Evolutionary conservation across 441 rosid species (phyloP).

Genomic region (Pelargonium citronellum): DNA sequence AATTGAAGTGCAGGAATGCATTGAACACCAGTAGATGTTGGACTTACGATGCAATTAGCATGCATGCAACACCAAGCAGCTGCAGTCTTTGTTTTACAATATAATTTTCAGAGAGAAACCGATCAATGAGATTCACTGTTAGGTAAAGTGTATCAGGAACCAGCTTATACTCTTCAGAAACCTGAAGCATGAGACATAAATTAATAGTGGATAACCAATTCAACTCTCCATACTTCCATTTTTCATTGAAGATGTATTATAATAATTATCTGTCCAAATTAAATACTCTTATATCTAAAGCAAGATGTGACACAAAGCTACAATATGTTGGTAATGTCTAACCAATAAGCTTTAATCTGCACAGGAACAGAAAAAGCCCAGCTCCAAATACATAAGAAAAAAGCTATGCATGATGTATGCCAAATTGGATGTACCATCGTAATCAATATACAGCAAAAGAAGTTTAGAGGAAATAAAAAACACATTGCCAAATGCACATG

Average conservation of each 20-base stretch:
- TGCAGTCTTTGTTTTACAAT: conserved; percentile 82
- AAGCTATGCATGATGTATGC: not conserved
- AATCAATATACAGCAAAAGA: not conserved
- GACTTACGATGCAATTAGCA: conserved; percentile 97
- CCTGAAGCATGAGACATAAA: conserved; percentile 42
- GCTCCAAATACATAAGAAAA: not conserved
- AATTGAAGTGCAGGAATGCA: not conserved
- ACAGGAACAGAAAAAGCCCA: not conserved
- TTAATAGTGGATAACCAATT: conserved; percentile 16
- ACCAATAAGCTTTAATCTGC: not conserved
- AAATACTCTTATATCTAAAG: not conserved
- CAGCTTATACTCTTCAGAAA: conserved; percentile 79
- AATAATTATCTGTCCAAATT: not conserved
- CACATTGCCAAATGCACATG: not conserved
- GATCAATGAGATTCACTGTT: conserved; percentile 81
- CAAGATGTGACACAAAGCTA: not conserved
- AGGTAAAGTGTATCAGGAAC: conserved; percentile 95
- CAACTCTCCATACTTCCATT: not conserved
- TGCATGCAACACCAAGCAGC: conserved; percentile 88
- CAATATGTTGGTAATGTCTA: not conserved
- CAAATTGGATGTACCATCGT: not conserved
- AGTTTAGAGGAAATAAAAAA: not conserved
- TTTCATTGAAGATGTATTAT: not conserved
- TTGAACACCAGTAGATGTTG: not conserved
- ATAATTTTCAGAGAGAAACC: conserved; percentile 62